Conservation (phyloP, 805 yeast genomes). For the Debaryomyces hansenii region DNA sequence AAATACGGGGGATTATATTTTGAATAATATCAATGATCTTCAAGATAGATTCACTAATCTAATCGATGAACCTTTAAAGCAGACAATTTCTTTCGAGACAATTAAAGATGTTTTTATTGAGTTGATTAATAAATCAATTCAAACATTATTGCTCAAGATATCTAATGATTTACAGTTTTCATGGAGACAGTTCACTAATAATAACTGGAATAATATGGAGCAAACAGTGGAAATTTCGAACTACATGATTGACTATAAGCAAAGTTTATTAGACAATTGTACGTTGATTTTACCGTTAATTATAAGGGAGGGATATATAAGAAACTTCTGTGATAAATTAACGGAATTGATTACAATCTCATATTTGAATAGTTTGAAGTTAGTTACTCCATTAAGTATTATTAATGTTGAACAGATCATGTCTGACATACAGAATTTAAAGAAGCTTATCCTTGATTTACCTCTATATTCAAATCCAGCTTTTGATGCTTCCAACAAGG, state of each 20-base stretch:
- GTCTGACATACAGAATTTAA: conserved; percentile 68
- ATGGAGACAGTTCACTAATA: conserved; percentile 82
- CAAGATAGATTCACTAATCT: conserved; percentile 55
- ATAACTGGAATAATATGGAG: conserved; percentile 66
- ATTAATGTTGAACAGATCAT: conserved; percentile 78
- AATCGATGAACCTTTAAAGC: conserved; percentile 34
- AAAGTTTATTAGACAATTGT: conserved; percentile 46
- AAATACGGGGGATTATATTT: conserved; percentile 88
- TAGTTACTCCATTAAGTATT: conserved; percentile 66
- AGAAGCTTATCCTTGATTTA: conserved; percentile 48
- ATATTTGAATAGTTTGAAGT: conserved; percentile 56
- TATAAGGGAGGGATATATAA: conserved; percentile 66
- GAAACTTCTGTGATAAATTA: conserved; percentile 74
- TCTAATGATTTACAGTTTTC: conserved; percentile 61
- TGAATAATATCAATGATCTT: conserved; percentile 73
- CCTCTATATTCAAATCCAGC: conserved; percentile 44
- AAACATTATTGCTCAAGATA: conserved; percentile 55
- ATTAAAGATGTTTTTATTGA: conserved; percentile 58
- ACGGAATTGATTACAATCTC: conserved; percentile 63
- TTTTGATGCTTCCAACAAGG: conserved; percentile 18
- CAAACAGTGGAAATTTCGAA: conserved; percentile 72
- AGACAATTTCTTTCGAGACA: conserved; percentile 50
- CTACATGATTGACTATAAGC: conserved; percentile 61
- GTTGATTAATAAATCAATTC: conserved; percentile 58
- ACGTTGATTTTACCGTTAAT: conserved; percentile 54